phyloP scores from a whole-genome alignment of 106 monocot genomes.

The Xerophyta viscosa region DNA sequence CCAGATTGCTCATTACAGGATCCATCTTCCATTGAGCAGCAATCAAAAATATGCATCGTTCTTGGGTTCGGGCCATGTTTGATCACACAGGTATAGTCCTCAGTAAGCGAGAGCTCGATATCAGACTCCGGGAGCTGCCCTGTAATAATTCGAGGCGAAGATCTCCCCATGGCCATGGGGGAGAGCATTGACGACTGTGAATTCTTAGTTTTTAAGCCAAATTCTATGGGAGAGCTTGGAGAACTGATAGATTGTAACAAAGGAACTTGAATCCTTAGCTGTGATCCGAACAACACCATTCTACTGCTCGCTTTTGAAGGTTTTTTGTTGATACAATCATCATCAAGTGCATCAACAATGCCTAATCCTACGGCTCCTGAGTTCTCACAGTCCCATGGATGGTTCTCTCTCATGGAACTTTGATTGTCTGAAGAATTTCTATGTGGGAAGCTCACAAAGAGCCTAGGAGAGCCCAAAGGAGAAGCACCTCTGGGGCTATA shows the following conservation, averaged over 20 bases:
- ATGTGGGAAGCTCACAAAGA: slow-evolving; percentile 12
- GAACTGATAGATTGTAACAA: slow-evolving; percentile 4
- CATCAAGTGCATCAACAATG: slow-evolving; percentile 33
- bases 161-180: slow-evolving; percentile 1
- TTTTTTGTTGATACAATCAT: slow-evolving; percentile 6
- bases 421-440: slow-evolving; percentile 11
- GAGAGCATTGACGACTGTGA: slow-evolving; percentile 39
- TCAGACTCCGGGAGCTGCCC: slow-evolving; percentile 15
- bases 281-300: slow-evolving; percentile 43
- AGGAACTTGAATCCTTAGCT: slow-evolving; percentile 49
- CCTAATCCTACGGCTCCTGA: slow-evolving; percentile 24
- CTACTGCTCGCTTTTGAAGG: slow-evolving; percentile 1
- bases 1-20: neutral
- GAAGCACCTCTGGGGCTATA: slow-evolving; percentile 11
- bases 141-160: slow-evolving; percentile 8
- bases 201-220: slow-evolving; percentile 48
- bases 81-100: slow-evolving; percentile 79
- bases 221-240: slow-evolving; percentile 41
- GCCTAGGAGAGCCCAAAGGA: slow-evolving; percentile 20
- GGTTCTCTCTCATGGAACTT: slow-evolving; percentile 33
- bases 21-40: slow-evolving; percentile 24
- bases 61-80: slow-evolving; percentile 45
- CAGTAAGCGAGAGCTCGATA: slow-evolving; percentile 40
- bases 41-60: slow-evolving; percentile 60
- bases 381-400: slow-evolving; percentile 3